A percentile compares a stretch with the other conserved stretches of the same genome.
Conservation (phyloP, 2,329 filamentous ascomycete genomes). For the Claviceps spartinae region DNA sequence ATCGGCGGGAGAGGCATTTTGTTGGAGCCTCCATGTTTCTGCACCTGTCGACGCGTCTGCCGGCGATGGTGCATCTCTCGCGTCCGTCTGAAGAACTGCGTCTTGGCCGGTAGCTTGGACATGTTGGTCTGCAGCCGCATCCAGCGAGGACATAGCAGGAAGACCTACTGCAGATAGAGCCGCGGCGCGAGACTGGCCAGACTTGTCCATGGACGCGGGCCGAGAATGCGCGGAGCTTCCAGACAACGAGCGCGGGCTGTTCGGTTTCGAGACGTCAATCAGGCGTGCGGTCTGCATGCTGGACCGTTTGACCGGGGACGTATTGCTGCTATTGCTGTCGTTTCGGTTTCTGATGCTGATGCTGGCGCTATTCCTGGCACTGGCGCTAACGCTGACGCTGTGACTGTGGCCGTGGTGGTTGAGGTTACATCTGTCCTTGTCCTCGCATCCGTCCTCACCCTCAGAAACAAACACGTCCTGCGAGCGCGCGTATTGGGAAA, state of each 20-base stretch:
- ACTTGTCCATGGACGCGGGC: slow-evolving; percentile 31
- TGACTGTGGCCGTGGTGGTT: no score
- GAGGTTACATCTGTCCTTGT: no score
- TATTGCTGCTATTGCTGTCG: slow-evolving; percentile 30
- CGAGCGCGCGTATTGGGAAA: slow-evolving; percentile 39
- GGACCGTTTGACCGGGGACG: slow-evolving; percentile 25
- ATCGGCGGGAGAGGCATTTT: neutral
- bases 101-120: neutral
- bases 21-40: neutral
- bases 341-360: no score
- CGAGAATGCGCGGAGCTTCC: slow-evolving; percentile 38
- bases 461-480: slow-evolving; percentile 30
- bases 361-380: no score
- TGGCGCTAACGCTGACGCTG: no score
- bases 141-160: slow-evolving; percentile 23
- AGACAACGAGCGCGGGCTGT: slow-evolving; percentile 30
- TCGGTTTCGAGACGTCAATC: slow-evolving; percentile 40
- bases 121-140: slow-evolving; percentile 22
- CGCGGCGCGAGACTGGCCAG: slow-evolving; percentile 27
- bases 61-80: neutral
- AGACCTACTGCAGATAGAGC: slow-evolving; percentile 27
- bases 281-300: slow-evolving; percentile 44
- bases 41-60: neutral
- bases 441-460: no score
- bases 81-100: neutral